These are phyloP conservation scores for Pyrrhoderma lamaoense DNA, from an alignment of 1,284 basidiomycete species.

Conservation along the genomic window DNA sequence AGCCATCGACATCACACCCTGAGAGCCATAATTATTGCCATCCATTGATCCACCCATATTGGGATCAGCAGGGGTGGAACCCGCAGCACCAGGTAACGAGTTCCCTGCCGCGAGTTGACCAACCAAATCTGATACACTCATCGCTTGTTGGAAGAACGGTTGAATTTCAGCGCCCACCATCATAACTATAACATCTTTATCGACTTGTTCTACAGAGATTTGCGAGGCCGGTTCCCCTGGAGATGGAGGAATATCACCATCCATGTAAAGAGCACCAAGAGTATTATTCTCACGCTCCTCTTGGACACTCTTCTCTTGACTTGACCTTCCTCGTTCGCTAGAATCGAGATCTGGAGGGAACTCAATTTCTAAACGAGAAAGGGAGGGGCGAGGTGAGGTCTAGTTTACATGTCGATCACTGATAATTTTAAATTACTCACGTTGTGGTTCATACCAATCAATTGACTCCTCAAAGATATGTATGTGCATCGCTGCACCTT, in stretches of 20 bases:
- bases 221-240: slow-evolving; percentile 59
- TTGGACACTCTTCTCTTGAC: slow-evolving; percentile 58
- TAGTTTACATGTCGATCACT: background rate
- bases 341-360: slow-evolving; percentile 49
- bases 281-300: slow-evolving; percentile 73
- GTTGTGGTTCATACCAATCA: slow-evolving; percentile 71
- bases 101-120: slow-evolving; percentile 50
- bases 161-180: slow-evolving; percentile 62
- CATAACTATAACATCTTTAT: slow-evolving; percentile 56
- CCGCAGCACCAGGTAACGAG: too few species aligned
- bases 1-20: background rate
- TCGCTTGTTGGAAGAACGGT: slow-evolving; percentile 49
- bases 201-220: slow-evolving; percentile 61
- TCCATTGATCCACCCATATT: slow-evolving; percentile 1
- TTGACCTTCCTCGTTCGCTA: slow-evolving; percentile 51
- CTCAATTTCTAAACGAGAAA: slow-evolving; percentile 53
- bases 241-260: slow-evolving; percentile 63
- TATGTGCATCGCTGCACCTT: slow-evolving; percentile 73
- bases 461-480: slow-evolving; percentile 75
- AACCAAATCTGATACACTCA: slow-evolving; percentile 61
- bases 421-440: slow-evolving; percentile 36
- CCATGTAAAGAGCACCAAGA: slow-evolving; percentile 65
- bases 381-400: slow-evolving; percentile 8
- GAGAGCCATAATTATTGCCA: background rate
- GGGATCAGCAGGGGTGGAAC: background rate